Conservation (phyloP, 768 basidiomycete species). For the Lentinula boryana region DNA sequence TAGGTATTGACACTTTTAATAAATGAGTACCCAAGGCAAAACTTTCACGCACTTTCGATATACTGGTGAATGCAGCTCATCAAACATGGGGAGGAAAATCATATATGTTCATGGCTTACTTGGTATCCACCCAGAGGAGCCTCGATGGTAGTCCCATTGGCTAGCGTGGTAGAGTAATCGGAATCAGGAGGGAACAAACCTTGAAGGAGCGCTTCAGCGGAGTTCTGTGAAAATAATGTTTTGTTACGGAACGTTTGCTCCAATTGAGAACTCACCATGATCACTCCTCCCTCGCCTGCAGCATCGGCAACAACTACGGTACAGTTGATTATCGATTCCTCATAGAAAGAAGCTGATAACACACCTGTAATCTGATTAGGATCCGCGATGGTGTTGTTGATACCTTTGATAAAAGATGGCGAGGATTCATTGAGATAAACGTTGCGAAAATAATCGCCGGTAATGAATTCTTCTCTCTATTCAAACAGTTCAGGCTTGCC, state of each 20-base stretch:
- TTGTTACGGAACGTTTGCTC: not conserved
- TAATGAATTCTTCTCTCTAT: slow-evolving; percentile 52
- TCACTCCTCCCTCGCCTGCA: slow-evolving; percentile 64
- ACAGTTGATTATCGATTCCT: not conserved
- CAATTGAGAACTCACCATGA: slow-evolving; percentile 17
- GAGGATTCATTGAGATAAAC: slow-evolving; percentile 52
- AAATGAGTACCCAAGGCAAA: not conserved
- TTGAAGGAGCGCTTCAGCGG: slow-evolving; percentile 62
- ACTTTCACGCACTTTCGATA: slow-evolving; percentile 28
- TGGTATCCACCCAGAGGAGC: slow-evolving; percentile 68
- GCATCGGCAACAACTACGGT: slow-evolving; percentile 52
- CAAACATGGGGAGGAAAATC: not conserved
- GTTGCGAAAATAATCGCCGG: slow-evolving; percentile 46
- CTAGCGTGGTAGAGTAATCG: slow-evolving; percentile 47
- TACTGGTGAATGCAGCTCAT: slow-evolving; percentile 15
- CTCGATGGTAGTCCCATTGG: slow-evolving; percentile 54
- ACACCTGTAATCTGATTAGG: slow-evolving; percentile 24
- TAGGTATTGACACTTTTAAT: not conserved
- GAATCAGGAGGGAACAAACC: slow-evolving; percentile 55
- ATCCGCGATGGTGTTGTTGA: slow-evolving; percentile 30
- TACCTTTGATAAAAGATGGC: slow-evolving; percentile 42
- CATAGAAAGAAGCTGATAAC: not conserved
- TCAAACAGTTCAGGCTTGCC: slow-evolving; percentile 5
- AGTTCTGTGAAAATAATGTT: slow-evolving; percentile 29
- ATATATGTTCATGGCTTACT: slow-evolving; percentile 10